Evolutionary conservation across 1,139 yeast species (phyloP), one percentile per base, ranked within the genome.

Genomic region (Blastobotrys aristatus): DNA sequence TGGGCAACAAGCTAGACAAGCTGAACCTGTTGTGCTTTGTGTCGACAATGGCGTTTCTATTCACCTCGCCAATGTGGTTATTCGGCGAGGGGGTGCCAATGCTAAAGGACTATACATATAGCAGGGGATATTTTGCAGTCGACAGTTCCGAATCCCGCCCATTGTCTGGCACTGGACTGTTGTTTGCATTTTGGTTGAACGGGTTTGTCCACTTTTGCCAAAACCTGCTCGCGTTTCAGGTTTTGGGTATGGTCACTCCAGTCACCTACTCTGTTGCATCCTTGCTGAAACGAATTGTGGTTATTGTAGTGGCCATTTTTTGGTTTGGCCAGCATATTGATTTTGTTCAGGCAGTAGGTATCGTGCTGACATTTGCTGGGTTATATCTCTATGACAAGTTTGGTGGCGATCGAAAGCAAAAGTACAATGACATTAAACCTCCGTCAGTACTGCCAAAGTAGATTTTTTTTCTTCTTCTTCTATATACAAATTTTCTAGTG

Each of bases 231-330:
- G 96, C 97, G 30, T 90, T 90, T 67, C 96, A 88, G 66, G 79
- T 90, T 43, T 76, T 90, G 57, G 96, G 97, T 8, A 70, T 80
- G 64, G 79, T 90, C 30, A 79, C 90, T 13, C 94, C 97, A 1
- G 92, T 90, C 43, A 86, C 90, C 55, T 90, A 90, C 68, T 84
- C 95, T 35, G 87, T 90, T 59, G 97, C 97, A 37, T 86, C 86
- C 61, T 80, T 90, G 50, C 69, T 89, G 66, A 90, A 90, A 64
- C 78, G 97, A 56, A 87, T 90, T 47, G 84, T 87, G 31, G 90
- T 90, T 45, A 89, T 90, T 50, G 68, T 82, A 22, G 83, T 84
- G 51, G 87, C 96, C 6, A 82, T 90, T 55, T 52, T 85, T 7
- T 82, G 94, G 79, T 90, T 72, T 77, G 86, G 63, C 73, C 85